phyloP scores from a whole-genome alignment of 2,329 filamentous ascomycete species.

The Cordyceps tenuipes region DNA sequence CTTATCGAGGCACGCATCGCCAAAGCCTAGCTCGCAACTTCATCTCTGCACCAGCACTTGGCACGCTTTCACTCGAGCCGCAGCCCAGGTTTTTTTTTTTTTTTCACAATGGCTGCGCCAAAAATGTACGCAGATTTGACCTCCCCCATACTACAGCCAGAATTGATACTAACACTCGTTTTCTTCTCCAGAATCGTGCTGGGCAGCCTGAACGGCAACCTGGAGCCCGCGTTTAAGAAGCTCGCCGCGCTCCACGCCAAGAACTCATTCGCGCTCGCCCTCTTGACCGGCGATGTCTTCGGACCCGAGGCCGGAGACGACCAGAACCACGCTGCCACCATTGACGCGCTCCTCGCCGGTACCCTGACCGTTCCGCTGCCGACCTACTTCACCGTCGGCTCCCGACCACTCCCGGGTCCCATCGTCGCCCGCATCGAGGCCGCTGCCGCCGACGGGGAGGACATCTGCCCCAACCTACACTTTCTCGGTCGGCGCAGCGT shows the following conservation, averaged over 20 bases:
- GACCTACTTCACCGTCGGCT: slow-evolving; percentile 85
- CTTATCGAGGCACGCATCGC: slow-evolving; percentile 1
- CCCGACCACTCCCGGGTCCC: slow-evolving; percentile 57
- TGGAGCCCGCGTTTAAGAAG: slow-evolving; percentile 70
- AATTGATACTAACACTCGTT: neutral
- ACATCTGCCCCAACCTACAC: slow-evolving; percentile 83
- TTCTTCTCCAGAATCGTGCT: slow-evolving; percentile 58
- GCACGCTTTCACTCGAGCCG: neutral
- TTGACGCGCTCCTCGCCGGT: slow-evolving; percentile 63
- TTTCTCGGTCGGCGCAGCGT: slow-evolving; percentile 81
- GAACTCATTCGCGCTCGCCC: slow-evolving; percentile 78
- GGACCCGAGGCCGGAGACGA: slow-evolving; percentile 35
- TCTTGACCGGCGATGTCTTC: slow-evolving; percentile 81
- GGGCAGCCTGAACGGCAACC: slow-evolving; percentile 72
- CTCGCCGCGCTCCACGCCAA: slow-evolving; percentile 73
- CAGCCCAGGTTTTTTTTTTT: neutral
- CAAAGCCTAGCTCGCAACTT: neutral
- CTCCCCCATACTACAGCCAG: neutral
- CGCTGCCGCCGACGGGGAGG: slow-evolving; percentile 58
- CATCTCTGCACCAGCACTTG: neutral
- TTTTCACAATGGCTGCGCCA: slow-evolving; percentile 33
- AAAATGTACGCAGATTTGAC: slow-evolving; percentile 36
- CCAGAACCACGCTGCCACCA: slow-evolving; percentile 35
- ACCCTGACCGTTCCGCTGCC: slow-evolving; percentile 66
- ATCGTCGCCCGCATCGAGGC: slow-evolving; percentile 56